Conservation (phyloP, 148 eudicot genomes). For the Chenopodium berlandieri region DNA sequence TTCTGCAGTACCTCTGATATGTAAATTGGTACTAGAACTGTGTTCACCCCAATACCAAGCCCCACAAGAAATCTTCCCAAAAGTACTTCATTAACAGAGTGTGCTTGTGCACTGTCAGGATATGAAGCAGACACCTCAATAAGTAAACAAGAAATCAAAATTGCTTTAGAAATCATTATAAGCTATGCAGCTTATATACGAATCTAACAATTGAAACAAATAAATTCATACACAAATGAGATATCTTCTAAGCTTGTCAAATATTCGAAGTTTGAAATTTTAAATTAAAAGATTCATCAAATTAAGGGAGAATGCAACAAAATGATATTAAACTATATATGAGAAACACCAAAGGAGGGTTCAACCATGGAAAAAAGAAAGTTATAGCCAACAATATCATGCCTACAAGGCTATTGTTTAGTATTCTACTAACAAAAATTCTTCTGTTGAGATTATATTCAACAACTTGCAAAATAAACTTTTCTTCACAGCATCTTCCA, state of each 20-base stretch:
- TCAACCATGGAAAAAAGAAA: too few relatives aligned
- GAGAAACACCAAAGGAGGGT: background rate
- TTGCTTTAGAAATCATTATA: background rate
- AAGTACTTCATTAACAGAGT: slow-evolving; percentile 62
- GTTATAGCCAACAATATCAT: background rate
- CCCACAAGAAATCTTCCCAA: slow-evolving; percentile 85
- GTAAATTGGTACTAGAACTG: slow-evolving; percentile 79
- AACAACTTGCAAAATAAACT: too few relatives aligned
- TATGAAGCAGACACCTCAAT: slow-evolving; percentile 6
- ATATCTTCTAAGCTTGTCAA: background rate
- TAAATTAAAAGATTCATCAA: too few relatives aligned
- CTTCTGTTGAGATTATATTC: too few relatives aligned
- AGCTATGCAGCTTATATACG: background rate
- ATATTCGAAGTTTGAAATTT: too few relatives aligned
- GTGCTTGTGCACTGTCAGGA: slow-evolving; percentile 73
- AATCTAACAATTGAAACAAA: background rate
- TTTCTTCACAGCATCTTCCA: background rate
- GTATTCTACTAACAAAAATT: background rate
- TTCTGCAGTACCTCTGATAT: slow-evolving; percentile 69
- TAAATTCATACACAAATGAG: background rate
- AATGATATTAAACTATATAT: too few relatives aligned
- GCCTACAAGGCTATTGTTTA: background rate
- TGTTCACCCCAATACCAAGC: slow-evolving; percentile 84
- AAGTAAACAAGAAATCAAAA: background rate
- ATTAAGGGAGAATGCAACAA: background rate